phyloP scores from a whole-genome alignment of 208 protist genomes.

The Crithidia fasciculata region DNA sequence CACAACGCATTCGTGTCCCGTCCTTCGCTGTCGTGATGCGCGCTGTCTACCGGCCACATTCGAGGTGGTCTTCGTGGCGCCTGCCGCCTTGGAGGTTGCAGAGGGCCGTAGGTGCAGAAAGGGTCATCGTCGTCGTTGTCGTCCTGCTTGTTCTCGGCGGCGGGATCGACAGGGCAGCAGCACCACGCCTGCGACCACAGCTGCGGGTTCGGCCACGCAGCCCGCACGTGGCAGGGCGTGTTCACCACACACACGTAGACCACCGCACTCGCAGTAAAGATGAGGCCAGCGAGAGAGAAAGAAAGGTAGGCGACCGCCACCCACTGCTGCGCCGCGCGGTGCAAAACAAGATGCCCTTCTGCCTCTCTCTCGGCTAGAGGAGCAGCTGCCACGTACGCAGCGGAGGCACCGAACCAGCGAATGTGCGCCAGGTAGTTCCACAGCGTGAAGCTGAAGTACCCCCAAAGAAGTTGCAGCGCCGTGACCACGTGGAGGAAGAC shows the following conservation, averaged over 20 bases:
- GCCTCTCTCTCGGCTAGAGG: too few species aligned
- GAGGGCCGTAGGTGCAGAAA: slow-evolving; percentile 2
- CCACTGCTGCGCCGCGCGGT: background rate
- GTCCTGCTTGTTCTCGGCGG: background rate
- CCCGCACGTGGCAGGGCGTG: slow-evolving; percentile 17
- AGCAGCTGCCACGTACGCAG: background rate
- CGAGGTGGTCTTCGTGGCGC: too few species aligned
- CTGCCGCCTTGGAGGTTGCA: background rate
- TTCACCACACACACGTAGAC: slow-evolving; percentile 20
- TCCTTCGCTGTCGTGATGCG: too few species aligned
- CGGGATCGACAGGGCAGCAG: background rate
- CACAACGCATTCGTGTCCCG: too few species aligned
- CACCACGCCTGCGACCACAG: slow-evolving; percentile 4
- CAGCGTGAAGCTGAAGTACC: slow-evolving; percentile 6
- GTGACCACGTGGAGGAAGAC: slow-evolving; percentile 11
- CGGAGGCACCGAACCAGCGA: slow-evolving; percentile 15
- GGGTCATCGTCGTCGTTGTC: background rate
- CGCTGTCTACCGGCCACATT: too few species aligned
- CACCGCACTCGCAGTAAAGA: slow-evolving; percentile 16
- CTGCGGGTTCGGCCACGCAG: slow-evolving; percentile 9
- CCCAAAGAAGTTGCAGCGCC: slow-evolving; percentile 20
- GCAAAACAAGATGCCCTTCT: too few species aligned
- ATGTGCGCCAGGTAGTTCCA: slow-evolving; percentile 24
- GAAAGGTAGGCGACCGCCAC: slow-evolving; percentile 16
- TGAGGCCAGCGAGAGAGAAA: slow-evolving; percentile 15